phyloP scores from a whole-genome alignment of 2,329 filamentous ascomycete genomes.

The Eurotiales sp. region DNA sequence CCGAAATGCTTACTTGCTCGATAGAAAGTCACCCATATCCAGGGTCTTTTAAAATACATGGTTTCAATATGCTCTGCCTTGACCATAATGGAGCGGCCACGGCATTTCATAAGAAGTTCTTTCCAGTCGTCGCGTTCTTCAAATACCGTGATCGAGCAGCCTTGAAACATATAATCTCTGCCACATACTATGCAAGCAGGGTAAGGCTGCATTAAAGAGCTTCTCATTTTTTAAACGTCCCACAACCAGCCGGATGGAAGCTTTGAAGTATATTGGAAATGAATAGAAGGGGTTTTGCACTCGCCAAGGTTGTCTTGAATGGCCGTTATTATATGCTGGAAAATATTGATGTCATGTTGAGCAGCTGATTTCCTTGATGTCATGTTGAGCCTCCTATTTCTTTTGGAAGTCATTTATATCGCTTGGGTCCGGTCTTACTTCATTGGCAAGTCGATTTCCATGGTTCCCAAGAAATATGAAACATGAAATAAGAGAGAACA shows the following conservation, averaged over 20 bases:
- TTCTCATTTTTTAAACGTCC: not conserved
- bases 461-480: no score
- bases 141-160: not conserved
- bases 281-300: not conserved
- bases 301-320: not conserved
- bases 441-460: no score
- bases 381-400: not conserved
- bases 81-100: slow-evolving; percentile 5
- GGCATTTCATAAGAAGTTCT: not conserved
- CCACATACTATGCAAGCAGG: slow-evolving; percentile 14
- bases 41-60: slow-evolving; percentile 10
- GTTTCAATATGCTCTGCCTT: slow-evolving; percentile 13
- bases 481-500: no score
- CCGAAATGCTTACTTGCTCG: slow-evolving; percentile 4
- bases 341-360: not conserved
- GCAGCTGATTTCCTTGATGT: slow-evolving; percentile 3
- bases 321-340: slow-evolving; percentile 4
- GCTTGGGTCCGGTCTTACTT: no score
- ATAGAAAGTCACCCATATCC: slow-evolving; percentile 6
- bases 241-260: not conserved
- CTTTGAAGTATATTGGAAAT: slow-evolving; percentile 1
- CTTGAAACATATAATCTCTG: not conserved
- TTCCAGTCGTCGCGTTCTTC: slow-evolving; percentile 10
- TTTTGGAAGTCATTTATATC: no score
- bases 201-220: no score